phyloP scores from a whole-genome alignment of 225 moss, liverwort and hornwort species.

The Pseudoscleropodium purum region DNA sequence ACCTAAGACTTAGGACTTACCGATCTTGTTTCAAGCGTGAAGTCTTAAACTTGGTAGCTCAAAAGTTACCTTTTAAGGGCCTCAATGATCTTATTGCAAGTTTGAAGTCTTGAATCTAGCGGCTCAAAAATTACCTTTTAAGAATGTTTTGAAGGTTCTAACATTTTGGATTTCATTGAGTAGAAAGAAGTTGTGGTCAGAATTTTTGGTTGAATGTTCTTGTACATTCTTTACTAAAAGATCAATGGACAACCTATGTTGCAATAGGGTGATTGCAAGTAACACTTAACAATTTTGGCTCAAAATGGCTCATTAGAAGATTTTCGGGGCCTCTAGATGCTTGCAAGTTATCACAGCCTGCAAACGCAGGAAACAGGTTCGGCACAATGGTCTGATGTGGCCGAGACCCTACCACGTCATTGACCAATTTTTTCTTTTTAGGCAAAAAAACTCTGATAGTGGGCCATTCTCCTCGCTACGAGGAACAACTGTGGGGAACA shows the following conservation, averaged over 20 bases:
- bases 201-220: fast-evolving
- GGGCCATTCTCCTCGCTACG: too few relatives aligned
- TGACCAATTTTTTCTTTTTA: too few relatives aligned
- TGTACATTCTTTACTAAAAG: fast-evolving
- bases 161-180: not conserved
- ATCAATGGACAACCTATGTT: fast-evolving
- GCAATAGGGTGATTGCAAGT: too few relatives aligned
- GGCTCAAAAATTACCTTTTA: not conserved
- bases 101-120: fast-evolving
- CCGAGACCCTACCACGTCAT: too few relatives aligned
- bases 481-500: too few relatives aligned
- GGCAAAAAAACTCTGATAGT: too few relatives aligned
- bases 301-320: too few relatives aligned
- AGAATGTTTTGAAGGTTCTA: not conserved
- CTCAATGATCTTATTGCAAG: not conserved
- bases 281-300: too few relatives aligned
- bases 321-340: too few relatives aligned
- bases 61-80: not conserved
- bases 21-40: not conserved
- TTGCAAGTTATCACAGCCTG: too few relatives aligned
- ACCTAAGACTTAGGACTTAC: fast-evolving
- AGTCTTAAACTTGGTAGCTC: fast-evolving
- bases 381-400: too few relatives aligned
- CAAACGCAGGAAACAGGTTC: too few relatives aligned
- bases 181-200: fast-evolving